Evolutionary conservation across 192 early-diverging fungal species (phyloP).

Genomic region (Coemansia sp.): DNA sequence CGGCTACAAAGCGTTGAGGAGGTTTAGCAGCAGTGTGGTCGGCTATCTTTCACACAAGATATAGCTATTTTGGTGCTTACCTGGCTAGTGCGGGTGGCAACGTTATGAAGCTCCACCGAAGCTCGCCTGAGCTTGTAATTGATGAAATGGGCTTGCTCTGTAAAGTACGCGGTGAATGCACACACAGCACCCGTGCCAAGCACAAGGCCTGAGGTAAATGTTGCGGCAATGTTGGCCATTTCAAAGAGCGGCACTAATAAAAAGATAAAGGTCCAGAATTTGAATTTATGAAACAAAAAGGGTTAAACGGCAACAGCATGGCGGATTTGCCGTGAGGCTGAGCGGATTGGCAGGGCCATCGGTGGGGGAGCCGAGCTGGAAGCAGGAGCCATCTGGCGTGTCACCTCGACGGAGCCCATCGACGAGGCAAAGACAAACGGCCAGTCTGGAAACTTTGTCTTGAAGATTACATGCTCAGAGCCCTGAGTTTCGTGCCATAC

Average conservation of each 20-base stretch:
- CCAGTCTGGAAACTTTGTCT: conserved; percentile 53
- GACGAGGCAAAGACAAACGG: conserved; percentile 46
- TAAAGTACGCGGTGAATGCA: conserved; percentile 36
- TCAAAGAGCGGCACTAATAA: not conserved
- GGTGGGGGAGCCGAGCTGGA: conserved; percentile 14
- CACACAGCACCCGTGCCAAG: conserved; percentile 39
- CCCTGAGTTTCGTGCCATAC: conserved; percentile 50
- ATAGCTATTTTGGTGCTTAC: conserved; percentile 6
- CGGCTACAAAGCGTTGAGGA: not conserved
- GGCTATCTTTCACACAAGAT: not conserved
- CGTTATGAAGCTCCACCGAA: conserved; percentile 22
- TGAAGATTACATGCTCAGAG: conserved; percentile 49
- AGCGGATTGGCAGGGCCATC: conserved; percentile 22
- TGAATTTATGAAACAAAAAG: not conserved
- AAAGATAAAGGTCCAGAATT: conserved; percentile 3
- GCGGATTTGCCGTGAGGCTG: conserved; percentile 11
- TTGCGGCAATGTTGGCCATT: conserved; percentile 49
- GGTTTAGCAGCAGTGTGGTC: not conserved
- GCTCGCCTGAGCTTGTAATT: conserved; percentile 36
- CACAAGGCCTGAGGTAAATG: conserved; percentile 45
- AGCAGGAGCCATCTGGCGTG: conserved; percentile 6
- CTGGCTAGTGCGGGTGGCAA: conserved; percentile 9
- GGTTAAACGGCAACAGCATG: not conserved
- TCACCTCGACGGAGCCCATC: conserved; percentile 13
- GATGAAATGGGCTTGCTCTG: conserved; percentile 29